Percentiles rank a stretch among this genome's conserved stretches.
Conservation (phyloP, 2,329 filamentous ascomycete genomes). For the Acephala macrosclerotiorum region DNA sequence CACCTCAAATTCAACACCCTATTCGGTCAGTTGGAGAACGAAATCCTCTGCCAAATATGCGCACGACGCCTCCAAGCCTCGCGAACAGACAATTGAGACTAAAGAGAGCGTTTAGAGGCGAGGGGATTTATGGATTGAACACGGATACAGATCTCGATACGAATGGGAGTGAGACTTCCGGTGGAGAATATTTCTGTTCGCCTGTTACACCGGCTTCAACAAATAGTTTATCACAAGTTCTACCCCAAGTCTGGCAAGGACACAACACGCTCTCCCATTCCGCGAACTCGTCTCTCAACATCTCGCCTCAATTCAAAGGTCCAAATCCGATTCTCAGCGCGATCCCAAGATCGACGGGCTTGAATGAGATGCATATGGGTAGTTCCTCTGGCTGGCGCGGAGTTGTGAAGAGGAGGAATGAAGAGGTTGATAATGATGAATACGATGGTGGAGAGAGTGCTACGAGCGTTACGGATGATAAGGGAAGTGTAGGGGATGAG, state of each 20-base stretch:
- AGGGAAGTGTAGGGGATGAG: conserved; percentile 23
- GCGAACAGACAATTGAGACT: conserved; percentile 39
- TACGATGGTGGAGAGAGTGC: conserved; percentile 38
- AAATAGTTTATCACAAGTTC: conserved; percentile 17
- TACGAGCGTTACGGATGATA: conserved; percentile 32
- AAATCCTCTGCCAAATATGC: conserved; percentile 16
- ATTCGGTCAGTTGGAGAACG: background rate
- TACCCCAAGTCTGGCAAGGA: conserved; percentile 41
- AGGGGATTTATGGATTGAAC: conserved; percentile 49
- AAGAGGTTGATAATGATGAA: conserved; percentile 40
- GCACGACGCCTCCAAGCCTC: conserved; percentile 32
- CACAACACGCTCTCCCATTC: conserved; percentile 40
- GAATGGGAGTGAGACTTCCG: conserved; percentile 35
- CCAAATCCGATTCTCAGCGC: conserved; percentile 54
- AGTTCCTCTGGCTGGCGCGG: conserved; percentile 19
- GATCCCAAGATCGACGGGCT: conserved; percentile 48
- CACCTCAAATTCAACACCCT: conserved; percentile 33
- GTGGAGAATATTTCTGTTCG: conserved; percentile 40
- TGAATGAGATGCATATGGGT: conserved; percentile 23
- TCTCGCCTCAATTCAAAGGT: conserved; percentile 17
- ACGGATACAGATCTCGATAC: conserved; percentile 51
- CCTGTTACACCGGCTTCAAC: conserved; percentile 35
- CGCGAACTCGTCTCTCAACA: conserved; percentile 35
- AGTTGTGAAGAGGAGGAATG: conserved; percentile 32
- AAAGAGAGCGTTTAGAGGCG: conserved; percentile 45